Percentiles rank a stretch among this genome's conserved stretches.
These are phyloP conservation scores for Angomonas deanei DNA, from an alignment of 208 protist species.

Conservation along the genomic window DNA sequence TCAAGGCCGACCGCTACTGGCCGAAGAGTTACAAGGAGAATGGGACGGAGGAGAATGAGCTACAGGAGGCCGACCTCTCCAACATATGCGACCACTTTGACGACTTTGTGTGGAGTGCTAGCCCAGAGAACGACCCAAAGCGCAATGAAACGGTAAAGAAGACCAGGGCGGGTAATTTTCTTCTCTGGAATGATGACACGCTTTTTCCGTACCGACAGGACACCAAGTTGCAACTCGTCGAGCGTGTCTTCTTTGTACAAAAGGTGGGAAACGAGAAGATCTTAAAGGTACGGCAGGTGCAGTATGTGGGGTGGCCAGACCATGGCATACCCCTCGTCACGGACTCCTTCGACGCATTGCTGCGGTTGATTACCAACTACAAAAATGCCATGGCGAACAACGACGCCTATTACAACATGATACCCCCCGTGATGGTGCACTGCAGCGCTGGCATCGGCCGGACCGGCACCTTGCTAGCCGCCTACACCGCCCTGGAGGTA, in stretches of 20 bases:
- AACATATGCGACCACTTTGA: no score
- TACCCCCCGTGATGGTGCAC: slow-evolving; percentile 60
- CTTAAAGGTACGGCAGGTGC: slow-evolving; percentile 53
- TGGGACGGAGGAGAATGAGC: neutral
- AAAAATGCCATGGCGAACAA: neutral
- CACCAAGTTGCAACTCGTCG: neutral
- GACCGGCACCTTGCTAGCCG: slow-evolving; percentile 77
- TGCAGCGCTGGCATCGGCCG: slow-evolving; percentile 86
- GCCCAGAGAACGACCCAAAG: no score
- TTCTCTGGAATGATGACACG: slow-evolving; percentile 15
- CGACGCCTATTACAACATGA: neutral
- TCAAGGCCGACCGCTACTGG: slow-evolving; percentile 84
- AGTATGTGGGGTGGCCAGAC: slow-evolving; percentile 85
- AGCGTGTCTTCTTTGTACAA: slow-evolving; percentile 12
- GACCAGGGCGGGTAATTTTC: neutral
- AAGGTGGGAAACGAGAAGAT: neutral
- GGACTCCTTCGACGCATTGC: slow-evolving; percentile 49
- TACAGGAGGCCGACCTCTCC: neutral
- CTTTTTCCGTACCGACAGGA: slow-evolving; percentile 6
- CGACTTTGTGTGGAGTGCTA: no score
- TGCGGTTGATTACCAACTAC: slow-evolving; percentile 30
- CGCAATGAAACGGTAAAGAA: neutral
- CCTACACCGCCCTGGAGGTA: slow-evolving; percentile 47
- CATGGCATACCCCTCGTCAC: slow-evolving; percentile 67
- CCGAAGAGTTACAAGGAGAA: slow-evolving; percentile 10